Percentiles rank a stretch among this genome's conserved stretches.
Evolutionary conservation across 495 filamentous ascomycete genomes (phyloP).

Genomic region (Chlorociboria aeruginascens): DNA sequence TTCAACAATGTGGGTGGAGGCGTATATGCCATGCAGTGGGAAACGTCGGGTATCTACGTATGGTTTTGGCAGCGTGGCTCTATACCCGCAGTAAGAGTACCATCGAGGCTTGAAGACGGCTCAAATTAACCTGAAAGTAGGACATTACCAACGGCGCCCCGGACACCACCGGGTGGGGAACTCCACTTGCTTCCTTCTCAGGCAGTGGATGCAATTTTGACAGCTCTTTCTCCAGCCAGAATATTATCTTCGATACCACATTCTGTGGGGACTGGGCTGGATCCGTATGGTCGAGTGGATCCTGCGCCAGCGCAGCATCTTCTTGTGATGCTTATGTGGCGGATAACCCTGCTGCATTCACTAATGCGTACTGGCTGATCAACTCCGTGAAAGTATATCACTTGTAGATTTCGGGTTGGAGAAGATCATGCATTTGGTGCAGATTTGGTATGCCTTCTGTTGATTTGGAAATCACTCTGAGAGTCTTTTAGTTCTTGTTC

Average conservation of each 20-base stretch:
- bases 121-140: too few relatives aligned
- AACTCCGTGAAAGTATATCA: constrained; percentile 51
- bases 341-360: constrained; percentile 41
- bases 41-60: constrained; percentile 50
- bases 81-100: constrained; percentile 26
- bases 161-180: constrained; percentile 42
- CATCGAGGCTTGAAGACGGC: too few relatives aligned
- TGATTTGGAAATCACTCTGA: too few relatives aligned
- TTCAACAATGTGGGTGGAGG: constrained; percentile 71
- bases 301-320: constrained; percentile 29
- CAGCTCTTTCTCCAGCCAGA: constrained; percentile 53
- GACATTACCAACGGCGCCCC: constrained; percentile 42
- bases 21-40: constrained; percentile 74
- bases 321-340: constrained; percentile 46
- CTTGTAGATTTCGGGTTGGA: background rate
- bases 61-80: constrained; percentile 16
- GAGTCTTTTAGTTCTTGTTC: too few relatives aligned
- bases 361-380: constrained; percentile 53
- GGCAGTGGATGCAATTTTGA: constrained; percentile 46
- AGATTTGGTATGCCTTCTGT: too few relatives aligned
- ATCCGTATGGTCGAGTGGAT: constrained; percentile 36
- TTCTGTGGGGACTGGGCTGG: constrained; percentile 64
- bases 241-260: constrained; percentile 69
- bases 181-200: constrained; percentile 53
- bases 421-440: too few relatives aligned